Evolutionary conservation across 805 yeast genomes (phyloP), one percentile per base, ranked within the genome.

Genomic region (Candida nanaspora): DNA sequence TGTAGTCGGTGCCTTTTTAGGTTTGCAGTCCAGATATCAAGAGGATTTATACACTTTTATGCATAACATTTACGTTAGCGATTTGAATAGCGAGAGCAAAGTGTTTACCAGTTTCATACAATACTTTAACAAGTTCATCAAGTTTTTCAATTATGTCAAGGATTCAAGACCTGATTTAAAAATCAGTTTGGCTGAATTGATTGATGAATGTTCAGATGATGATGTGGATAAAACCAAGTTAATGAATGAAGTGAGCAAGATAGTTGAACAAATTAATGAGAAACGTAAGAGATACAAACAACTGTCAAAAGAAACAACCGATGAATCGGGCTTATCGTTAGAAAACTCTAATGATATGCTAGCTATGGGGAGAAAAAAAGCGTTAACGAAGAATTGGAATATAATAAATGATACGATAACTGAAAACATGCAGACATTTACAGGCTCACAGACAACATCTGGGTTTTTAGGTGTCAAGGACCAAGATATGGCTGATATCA

Each of bases 41-140:
- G 78, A 76, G 42, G 69, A 80, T 11, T 70, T 86, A 37, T 86
- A 86, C 67, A 66, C 66, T 40, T 93, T 91, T 53, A 69, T 91
- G 43, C 91, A 86, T 54, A 80, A 83, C 40, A 75, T 88, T n/a
- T 88, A 89, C 58, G 46, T 70, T n/a, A 78, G 84, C 47, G 98
- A 91, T 54, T 68, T 77, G 29, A 74, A 75, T 13, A 35, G 41
- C 20, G 22, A 41, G 37, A 58, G 52, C 4, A 44, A 56, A 4
- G 63, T 91, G 5, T 91, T 91, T 62, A 77, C 80, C 38, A 78
- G 79, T 4, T 63, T 93, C 39, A 70, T 86, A 35, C 59, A 60
- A 6, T 91, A 97, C 97, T 68, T 86, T 35, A 78, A 83, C 43
- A 65, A 69, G 16, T 77, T 87, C 39, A 64, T 88, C 22, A 63